A percentile compares a stretch with the other conserved stretches of the same genome.
These are phyloP conservation scores for Theileria sp. DNA, from an alignment of 169 alveolate species.

Conservation along the genomic window DNA sequence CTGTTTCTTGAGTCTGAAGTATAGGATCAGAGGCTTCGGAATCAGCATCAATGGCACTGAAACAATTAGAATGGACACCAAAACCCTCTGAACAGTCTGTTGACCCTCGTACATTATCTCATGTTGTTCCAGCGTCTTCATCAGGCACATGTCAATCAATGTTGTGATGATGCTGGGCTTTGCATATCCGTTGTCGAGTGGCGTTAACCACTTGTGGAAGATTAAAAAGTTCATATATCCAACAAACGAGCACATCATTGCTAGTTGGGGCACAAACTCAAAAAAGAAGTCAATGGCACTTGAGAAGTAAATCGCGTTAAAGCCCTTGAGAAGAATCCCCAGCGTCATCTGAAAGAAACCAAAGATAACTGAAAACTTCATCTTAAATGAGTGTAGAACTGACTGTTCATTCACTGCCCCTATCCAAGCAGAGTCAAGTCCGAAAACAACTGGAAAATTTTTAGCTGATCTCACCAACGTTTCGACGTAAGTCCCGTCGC, in stretches of 20 bases:
- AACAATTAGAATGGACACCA: slow-evolving; percentile 79
- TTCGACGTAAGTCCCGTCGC: slow-evolving; percentile 24
- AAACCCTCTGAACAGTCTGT: slow-evolving; percentile 75
- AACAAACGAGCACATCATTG: slow-evolving; percentile 89
- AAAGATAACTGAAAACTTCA: slow-evolving; percentile 96
- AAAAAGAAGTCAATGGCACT: slow-evolving; percentile 88
- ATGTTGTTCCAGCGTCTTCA: slow-evolving; percentile 70
- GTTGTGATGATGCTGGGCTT: slow-evolving; percentile 94
- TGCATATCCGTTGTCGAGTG: slow-evolving; percentile 76
- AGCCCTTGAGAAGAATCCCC: slow-evolving; percentile 92
- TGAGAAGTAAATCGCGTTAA: slow-evolving; percentile 88
- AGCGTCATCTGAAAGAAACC: slow-evolving; percentile 91
- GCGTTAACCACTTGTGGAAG: slow-evolving; percentile 92
- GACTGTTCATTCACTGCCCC: slow-evolving; percentile 93
- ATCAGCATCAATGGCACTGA: slow-evolving; percentile 93
- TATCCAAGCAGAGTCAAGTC: slow-evolving; percentile 98
- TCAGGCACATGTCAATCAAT: slow-evolving; percentile 91
- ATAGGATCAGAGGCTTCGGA: slow-evolving; percentile 87
- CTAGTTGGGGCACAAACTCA: slow-evolving; percentile 97
- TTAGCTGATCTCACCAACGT: slow-evolving; percentile 34
- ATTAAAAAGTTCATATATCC: slow-evolving; percentile 95
- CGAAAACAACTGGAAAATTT: slow-evolving; percentile 90
- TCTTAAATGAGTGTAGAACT: slow-evolving; percentile 94
- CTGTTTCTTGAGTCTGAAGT: slow-evolving; percentile 2
- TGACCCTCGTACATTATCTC: slow-evolving; percentile 79